Conservation (phyloP, 1,284 basidiomycete species). For the Earliella scabrosa region DNA sequence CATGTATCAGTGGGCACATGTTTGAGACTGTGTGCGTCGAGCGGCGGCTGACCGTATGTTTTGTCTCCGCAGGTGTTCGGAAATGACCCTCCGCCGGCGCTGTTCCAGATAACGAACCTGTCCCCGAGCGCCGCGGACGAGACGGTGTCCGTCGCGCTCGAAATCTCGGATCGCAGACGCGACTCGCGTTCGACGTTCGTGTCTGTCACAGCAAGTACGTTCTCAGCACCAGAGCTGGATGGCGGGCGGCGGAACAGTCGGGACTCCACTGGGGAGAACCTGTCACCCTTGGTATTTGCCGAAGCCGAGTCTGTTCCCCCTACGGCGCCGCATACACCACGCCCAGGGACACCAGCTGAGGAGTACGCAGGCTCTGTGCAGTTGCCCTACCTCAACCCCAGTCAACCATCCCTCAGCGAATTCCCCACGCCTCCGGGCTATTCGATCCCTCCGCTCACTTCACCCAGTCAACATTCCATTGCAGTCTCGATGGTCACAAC, state of each 20-base stretch:
- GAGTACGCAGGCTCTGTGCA: not conserved
- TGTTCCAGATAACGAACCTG: slow-evolving; percentile 38
- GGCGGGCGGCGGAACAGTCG: slow-evolving; percentile 24
- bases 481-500: slow-evolving; percentile 9
- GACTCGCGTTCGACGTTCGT: slow-evolving; percentile 36
- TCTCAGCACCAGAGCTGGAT: slow-evolving; percentile 11
- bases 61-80: slow-evolving; percentile 45
- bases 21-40: not conserved
- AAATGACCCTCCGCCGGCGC: slow-evolving; percentile 43
- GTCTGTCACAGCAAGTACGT: slow-evolving; percentile 31
- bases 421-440: slow-evolving; percentile 1
- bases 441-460: slow-evolving; percentile 7
- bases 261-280: slow-evolving; percentile 16
- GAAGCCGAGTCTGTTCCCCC: slow-evolving; percentile 7
- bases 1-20: not conserved
- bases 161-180: slow-evolving; percentile 19
- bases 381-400: slow-evolving; percentile 5
- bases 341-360: not conserved
- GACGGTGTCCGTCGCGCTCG: slow-evolving; percentile 17
- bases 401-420: slow-evolving; percentile 5
- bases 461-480: slow-evolving; percentile 20
- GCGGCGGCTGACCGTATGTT: not conserved
- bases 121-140: slow-evolving; percentile 19
- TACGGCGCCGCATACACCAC: slow-evolving; percentile 5
- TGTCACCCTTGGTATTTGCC: slow-evolving; percentile 25